phyloP scores from a whole-genome alignment of 2,329 filamentous ascomycete genomes.

The Xylariaceae sp. region DNA sequence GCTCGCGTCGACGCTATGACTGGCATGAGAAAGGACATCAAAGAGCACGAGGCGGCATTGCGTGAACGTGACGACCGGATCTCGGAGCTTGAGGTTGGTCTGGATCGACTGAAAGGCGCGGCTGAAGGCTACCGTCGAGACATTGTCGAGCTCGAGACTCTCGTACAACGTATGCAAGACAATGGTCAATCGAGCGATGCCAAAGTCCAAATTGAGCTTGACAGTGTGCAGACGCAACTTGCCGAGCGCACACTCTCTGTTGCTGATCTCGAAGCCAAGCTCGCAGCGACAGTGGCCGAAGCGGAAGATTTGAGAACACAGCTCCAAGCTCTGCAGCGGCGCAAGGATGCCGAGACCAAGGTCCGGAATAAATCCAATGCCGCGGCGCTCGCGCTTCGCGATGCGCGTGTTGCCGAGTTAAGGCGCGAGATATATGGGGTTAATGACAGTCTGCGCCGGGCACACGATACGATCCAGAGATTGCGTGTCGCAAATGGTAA shows the following conservation, averaged over 20 bases:
- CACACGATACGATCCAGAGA: constrained; percentile 44
- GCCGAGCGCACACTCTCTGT: constrained; percentile 32
- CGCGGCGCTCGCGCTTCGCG: constrained; percentile 47
- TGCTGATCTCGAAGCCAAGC: constrained; percentile 43
- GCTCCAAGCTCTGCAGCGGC: constrained; percentile 35
- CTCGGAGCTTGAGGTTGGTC: constrained; percentile 47
- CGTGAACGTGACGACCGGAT: constrained; percentile 40
- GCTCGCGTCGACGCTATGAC: constrained; percentile 53
- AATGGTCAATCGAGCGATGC: constrained; percentile 34
- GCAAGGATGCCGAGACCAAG: constrained; percentile 25
- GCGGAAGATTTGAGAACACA: constrained; percentile 29
- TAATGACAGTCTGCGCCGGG: constrained; percentile 37
- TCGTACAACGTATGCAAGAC: constrained; percentile 49
- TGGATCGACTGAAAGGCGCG: constrained; percentile 50
- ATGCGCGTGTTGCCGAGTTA: constrained; percentile 50
- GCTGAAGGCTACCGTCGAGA: constrained; percentile 54
- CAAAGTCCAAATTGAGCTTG: constrained; percentile 34
- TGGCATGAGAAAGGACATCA: constrained; percentile 42
- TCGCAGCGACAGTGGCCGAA: constrained; percentile 40
- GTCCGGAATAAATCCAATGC: constrained; percentile 43
- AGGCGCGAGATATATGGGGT: constrained; percentile 47
- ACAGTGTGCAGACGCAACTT: constrained; percentile 34
- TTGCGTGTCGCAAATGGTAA: constrained; percentile 47
- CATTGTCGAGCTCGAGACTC: constrained; percentile 50
- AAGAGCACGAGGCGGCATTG: constrained; percentile 31